These are phyloP conservation scores for Lachnellula suecica DNA, from an alignment of 2,329 filamentous ascomycete genomes.

Conservation along the genomic window DNA sequence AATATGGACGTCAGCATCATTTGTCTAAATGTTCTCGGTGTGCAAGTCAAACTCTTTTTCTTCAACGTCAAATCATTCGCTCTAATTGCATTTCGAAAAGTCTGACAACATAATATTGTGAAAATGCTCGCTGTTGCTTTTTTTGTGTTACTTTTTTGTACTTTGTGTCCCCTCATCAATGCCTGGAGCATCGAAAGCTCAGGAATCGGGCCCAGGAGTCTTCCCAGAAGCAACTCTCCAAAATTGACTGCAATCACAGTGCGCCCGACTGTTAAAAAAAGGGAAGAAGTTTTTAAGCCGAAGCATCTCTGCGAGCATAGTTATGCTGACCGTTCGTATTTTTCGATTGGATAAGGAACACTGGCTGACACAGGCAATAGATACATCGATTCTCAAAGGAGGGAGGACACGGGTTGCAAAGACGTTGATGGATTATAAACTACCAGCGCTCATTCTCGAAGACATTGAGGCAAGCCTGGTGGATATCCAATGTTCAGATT, in stretches of 20 bases:
- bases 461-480: constrained; percentile 15
- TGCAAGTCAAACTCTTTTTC: neutral
- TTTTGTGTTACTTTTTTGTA: neutral
- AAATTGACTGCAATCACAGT: constrained; percentile 8
- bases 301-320: constrained; percentile 14
- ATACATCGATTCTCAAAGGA: constrained; percentile 10
- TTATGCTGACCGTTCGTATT: constrained; percentile 18
- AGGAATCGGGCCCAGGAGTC: neutral
- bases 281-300: constrained; percentile 14
- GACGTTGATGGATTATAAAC: constrained; percentile 17
- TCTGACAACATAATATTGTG: too few relatives aligned
- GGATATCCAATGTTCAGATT: constrained; percentile 11
- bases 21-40: too few relatives aligned
- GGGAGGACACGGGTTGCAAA: constrained; percentile 11
- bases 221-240: constrained; percentile 12
- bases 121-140: constrained; percentile 3
- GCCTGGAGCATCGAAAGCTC: neutral
- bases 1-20: too few relatives aligned
- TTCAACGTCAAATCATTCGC: neutral
- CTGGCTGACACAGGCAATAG: neutral
- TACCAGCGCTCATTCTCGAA: constrained; percentile 18
- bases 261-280: constrained; percentile 3
- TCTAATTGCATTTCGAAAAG: too few relatives aligned
- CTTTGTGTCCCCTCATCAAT: neutral
- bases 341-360: neutral